phyloP scores from a whole-genome alignment of 2,329 filamentous ascomycete species.

The Hypoxylon sp. region DNA sequence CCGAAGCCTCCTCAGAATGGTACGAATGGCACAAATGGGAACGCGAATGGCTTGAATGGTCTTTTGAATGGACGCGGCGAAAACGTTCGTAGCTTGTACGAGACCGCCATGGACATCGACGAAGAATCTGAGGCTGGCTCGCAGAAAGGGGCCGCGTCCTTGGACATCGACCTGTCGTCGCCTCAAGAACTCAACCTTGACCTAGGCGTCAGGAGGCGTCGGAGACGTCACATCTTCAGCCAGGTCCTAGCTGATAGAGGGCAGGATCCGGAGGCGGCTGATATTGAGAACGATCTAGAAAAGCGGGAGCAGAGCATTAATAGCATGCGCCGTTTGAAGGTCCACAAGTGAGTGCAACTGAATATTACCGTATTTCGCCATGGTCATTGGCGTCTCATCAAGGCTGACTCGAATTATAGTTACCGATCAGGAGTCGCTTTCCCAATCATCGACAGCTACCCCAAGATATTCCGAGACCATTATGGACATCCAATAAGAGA shows the following conservation, averaged over 20 bases:
- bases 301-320: slow-evolving; percentile 22
- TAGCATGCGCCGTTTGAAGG: slow-evolving; percentile 47
- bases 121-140: slow-evolving; percentile 46
- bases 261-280: slow-evolving; percentile 45
- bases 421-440: slow-evolving; percentile 72
- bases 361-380: background rate
- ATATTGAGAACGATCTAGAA: slow-evolving; percentile 48
- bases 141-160: slow-evolving; percentile 50
- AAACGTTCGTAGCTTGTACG: slow-evolving; percentile 50
- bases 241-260: slow-evolving; percentile 57
- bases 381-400: background rate
- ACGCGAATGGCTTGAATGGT: slow-evolving; percentile 31
- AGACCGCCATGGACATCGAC: slow-evolving; percentile 50
- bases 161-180: slow-evolving; percentile 59
- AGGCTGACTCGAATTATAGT: slow-evolving; percentile 51
- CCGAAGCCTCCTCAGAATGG: slow-evolving; percentile 51
- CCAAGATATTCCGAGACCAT: slow-evolving; percentile 73
- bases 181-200: slow-evolving; percentile 54
- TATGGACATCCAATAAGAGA: slow-evolving; percentile 54
- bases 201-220: slow-evolving; percentile 42
- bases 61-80: slow-evolving; percentile 46
- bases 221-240: slow-evolving; percentile 58
- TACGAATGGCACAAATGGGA: slow-evolving; percentile 11
- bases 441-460: slow-evolving; percentile 87
- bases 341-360: slow-evolving; percentile 50